A percentile compares a stretch with the other conserved stretches of the same genome.
phyloP scores from a whole-genome alignment of 345 rosid species.

The Gossypium turneri region DNA sequence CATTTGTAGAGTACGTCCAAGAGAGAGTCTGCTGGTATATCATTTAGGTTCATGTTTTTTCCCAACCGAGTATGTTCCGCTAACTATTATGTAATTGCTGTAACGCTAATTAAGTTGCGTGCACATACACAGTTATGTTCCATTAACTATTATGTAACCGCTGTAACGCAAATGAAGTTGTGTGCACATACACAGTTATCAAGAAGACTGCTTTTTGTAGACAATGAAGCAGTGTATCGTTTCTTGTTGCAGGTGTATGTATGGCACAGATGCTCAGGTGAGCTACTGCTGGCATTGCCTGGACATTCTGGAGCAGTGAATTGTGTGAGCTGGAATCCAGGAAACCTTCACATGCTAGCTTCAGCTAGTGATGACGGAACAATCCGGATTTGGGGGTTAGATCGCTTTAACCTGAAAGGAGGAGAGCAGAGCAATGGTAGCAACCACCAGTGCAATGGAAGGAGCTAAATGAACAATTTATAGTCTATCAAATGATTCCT shows the following conservation, averaged over 20 bases:
- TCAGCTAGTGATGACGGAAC: conserved; percentile 71
- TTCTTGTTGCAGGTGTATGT: conserved; percentile 49
- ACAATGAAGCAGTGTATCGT: background rate
- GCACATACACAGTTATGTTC: no score
- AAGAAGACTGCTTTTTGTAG: no score
- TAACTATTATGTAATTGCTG: background rate
- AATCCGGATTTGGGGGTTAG: conserved; percentile 71
- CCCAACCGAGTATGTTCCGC: background rate
- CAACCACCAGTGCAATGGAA: conserved; percentile 29
- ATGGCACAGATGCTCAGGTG: conserved; percentile 59
- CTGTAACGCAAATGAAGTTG: no score
- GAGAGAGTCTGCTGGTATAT: background rate
- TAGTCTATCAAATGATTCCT: background rate
- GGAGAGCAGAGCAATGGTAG: conserved; percentile 24
- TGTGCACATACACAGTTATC: no score
- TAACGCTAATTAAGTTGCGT: no score
- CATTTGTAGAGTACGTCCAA: background rate
- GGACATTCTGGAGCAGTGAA: conserved; percentile 73
- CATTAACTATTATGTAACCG: background rate
- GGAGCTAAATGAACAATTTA: conserved; percentile 19
- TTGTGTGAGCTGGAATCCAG: conserved; percentile 75
- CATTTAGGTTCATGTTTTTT: background rate
- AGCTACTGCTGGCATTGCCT: conserved; percentile 40
- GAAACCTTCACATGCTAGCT: conserved; percentile 64
- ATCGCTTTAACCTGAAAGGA: conserved; percentile 29